Base-by-base conservation (phyloP, 2,329 filamentous ascomycete species). In the Sphaerostilbella broomeana region DNA sequence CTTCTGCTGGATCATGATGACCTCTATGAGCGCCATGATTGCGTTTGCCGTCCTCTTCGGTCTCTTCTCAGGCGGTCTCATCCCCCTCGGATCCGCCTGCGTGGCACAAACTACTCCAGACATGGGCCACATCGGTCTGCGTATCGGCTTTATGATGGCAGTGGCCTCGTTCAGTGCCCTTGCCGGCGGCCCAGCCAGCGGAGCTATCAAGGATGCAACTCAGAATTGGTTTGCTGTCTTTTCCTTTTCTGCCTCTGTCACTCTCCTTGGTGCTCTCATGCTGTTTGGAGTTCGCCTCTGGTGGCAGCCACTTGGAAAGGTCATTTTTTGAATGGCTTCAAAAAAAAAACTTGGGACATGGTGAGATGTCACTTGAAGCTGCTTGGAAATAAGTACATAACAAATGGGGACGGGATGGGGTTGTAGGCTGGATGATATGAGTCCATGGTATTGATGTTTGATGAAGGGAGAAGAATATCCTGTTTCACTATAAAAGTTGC, bases 1-100 rank as follows among this genome's bases (percentile, higher is more conserved):
- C 40, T 38, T 58, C 35, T 43, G 51, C 35, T 59, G 63, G 61
- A 40, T 55, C 40, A 25, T 50, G 40, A 51, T 56, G 47, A 48
- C 21, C 1, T 38, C 40, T 6, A 13, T 51, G 0, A 9, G 35
- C 3, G 41, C 36, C 11, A 49, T 58, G 28, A 20, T 54, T 5
- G 41, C 40, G 10, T 56, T 55, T 37, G 43, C 48, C 4, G n/a
- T 56, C 18, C 27, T 59, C 17, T 59, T 53, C 21, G 57, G 57
- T 2, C 36, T 60, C 13, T 51, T 51, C 27, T 58, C 59, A 4
- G 55, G 56, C 40, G 54, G 59, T 35, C 37, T 62, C 30, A 47
- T 67, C 48, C 52, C 65, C 5, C 50, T 60, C 9, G 54, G 50
- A 5, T 52, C 55, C 1, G 54, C 57, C 12, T 59, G 55, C 32